Percentiles rank a stretch among this genome's conserved stretches.
Evolutionary conservation across 257 asterid species (phyloP).

Genomic region (Voacanga thouarsii): DNA sequence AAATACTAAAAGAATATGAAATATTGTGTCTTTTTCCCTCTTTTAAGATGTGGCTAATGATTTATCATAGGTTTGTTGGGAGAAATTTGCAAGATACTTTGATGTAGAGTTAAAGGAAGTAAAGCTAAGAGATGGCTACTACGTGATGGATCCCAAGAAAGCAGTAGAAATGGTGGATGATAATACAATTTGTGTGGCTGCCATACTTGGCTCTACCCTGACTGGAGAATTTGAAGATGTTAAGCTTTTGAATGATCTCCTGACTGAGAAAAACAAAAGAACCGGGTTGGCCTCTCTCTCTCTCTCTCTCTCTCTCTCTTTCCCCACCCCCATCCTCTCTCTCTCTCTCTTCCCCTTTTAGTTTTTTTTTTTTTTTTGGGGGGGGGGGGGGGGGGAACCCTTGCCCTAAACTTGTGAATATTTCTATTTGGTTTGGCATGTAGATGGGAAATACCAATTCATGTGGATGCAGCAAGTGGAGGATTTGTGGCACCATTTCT

Average conservation of each 20-base stretch:
- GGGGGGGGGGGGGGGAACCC: no score
- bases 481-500: constrained; percentile 6
- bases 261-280: background rate
- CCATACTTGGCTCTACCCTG: background rate
- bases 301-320: no score
- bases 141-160: constrained; percentile 8
- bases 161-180: constrained; percentile 11
- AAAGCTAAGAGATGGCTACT: background rate
- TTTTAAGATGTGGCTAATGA: no score
- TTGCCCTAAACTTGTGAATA: no score
- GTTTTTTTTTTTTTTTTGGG: no score
- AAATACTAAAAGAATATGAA: no score
- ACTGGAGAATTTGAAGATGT: constrained; percentile 12
- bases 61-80: constrained; percentile 3
- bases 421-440: background rate
- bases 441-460: constrained; percentile 8
- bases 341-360: no score
- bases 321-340: no score
- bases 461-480: constrained; percentile 11
- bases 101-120: constrained; percentile 11
- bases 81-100: constrained; percentile 9
- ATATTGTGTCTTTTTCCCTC: no score
- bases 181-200: constrained; percentile 8
- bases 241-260: constrained; percentile 7
- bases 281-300: background rate